Evolutionary conservation across 2,329 filamentous ascomycete genomes (phyloP), one percentile per base, ranked within the genome.

Genomic region (Diaporthe longicolla): DNA sequence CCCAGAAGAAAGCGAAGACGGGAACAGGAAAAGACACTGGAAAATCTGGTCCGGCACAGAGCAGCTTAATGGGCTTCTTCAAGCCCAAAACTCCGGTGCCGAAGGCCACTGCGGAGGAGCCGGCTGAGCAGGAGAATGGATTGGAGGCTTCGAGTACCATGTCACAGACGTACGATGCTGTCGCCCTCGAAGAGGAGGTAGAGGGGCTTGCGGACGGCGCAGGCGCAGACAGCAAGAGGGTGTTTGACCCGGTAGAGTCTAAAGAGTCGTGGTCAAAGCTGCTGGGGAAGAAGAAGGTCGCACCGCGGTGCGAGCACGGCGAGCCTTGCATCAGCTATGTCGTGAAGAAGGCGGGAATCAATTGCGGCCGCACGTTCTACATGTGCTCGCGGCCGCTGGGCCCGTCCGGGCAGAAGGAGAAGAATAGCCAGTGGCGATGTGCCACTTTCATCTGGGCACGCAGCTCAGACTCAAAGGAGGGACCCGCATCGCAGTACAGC

Each of bases 341-440:
- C 24, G 98, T 95, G 0, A 98, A 96, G 85, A 98, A 98, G 81
- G 88, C 94, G 0, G 97, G 97, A 1, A 85, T 94, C 76, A 99
- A 98, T 79, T 92, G 81, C 84, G 96, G 89, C 7, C 85, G 91
- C 48, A 90, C 89, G 0, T 93, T 93, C 79, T 93, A 89, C 81
- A 89, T 91, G 73, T 93, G 91, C 76, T 81, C 87, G 19, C 89
- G 93, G 54, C 97, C 97, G 5, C 84, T 98, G 2, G 96, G 95
- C 0, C 95, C 95, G 1, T 94, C 92, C 32, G 97, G 95, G 0
- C 90, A 93, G 78, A 97, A 97, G 81, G 95, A 97, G 82, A 93
- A 87, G 74, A 93, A 92, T 2, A 95, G 95, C 0, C 89, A 97
- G 80, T 98, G 95, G 94, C 90, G 94, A 57, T 98, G 96, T 82